Evolutionary conservation across 1,284 basidiomycete genomes (phyloP).

Genomic region (Ganoderma leucocontextum): DNA sequence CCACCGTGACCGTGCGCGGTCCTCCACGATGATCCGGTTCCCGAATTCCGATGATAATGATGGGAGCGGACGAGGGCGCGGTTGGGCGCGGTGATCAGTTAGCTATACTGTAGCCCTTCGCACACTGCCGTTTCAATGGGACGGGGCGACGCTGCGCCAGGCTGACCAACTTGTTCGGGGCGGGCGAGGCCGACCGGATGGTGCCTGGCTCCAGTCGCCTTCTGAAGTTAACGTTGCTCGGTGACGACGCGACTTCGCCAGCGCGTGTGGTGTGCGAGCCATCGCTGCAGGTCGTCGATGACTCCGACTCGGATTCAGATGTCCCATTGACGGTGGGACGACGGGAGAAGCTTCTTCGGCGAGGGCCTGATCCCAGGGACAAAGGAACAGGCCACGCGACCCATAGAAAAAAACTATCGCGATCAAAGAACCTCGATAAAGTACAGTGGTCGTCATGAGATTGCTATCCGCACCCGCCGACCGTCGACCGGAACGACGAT

Average conservation of each 20-base stretch:
- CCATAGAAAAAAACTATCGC: neutral
- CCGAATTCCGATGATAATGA: neutral
- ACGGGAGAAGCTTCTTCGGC: neutral
- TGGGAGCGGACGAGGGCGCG: neutral
- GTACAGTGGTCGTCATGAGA: conserved; percentile 4
- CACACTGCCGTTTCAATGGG: neutral
- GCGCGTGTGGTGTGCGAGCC: neutral
- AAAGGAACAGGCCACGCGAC: neutral
- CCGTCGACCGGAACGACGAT: no score
- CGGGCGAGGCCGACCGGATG: neutral
- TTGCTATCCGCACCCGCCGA: neutral
- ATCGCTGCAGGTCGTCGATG: neutral
- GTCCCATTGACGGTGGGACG: no score
- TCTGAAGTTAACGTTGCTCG: neutral
- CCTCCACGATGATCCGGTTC: conserved; percentile 1
- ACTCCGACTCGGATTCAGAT: no score
- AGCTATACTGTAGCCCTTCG: no score
- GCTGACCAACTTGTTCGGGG: neutral
- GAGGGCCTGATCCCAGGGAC: neutral
- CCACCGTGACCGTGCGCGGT: neutral
- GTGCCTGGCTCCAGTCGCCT: neutral
- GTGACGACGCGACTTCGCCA: neutral
- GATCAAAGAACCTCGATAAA: conserved; percentile 4
- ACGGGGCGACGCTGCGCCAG: neutral
- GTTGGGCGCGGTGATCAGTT: neutral